Conservation (phyloP, 2,329 filamentous ascomycete genomes). For the Paraphoma sp. region DNA sequence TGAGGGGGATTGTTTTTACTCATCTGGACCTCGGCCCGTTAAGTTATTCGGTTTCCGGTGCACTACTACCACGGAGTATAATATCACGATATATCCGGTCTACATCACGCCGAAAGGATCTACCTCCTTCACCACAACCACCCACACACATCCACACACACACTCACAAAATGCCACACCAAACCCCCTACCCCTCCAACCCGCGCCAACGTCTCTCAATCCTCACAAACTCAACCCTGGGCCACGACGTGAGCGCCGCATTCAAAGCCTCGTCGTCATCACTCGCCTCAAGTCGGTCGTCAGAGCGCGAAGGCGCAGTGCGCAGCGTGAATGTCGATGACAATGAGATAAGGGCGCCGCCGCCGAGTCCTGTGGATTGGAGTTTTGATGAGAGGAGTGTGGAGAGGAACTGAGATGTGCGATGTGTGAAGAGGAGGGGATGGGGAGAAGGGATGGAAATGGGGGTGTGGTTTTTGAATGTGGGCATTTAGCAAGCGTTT, state of each 20-base stretch:
- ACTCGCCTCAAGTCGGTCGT: slow-evolving; percentile 14
- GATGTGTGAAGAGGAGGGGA: no score
- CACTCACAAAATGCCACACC: slow-evolving; percentile 34
- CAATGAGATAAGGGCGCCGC: slow-evolving; percentile 49
- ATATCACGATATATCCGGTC: no score
- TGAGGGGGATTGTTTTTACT: no score
- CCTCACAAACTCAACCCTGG: slow-evolving; percentile 49
- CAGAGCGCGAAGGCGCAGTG: slow-evolving; percentile 18
- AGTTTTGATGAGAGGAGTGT: slow-evolving; percentile 24
- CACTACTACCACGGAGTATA: no score
- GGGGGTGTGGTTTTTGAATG: slow-evolving; percentile 21
- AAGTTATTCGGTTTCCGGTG: no score
- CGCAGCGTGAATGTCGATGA: slow-evolving; percentile 14
- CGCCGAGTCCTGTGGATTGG: slow-evolving; percentile 51
- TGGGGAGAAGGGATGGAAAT: not conserved
- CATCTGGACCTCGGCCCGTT: no score
- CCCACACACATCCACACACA: slow-evolving; percentile 1
- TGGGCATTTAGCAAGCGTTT: slow-evolving; percentile 37
- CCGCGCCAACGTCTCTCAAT: slow-evolving; percentile 51
- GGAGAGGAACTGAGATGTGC: not conserved
- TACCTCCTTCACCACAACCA: slow-evolving; percentile 1
- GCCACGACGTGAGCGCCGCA: slow-evolving; percentile 49
- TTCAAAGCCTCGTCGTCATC: slow-evolving; percentile 43
- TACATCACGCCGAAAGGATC: not conserved
- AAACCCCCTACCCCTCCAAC: slow-evolving; percentile 25